Percentiles rank a stretch among this genome's conserved stretches.
Evolutionary conservation across 352 stramenopile genomes (phyloP).

Genomic region (Phytophthora brassicae): DNA sequence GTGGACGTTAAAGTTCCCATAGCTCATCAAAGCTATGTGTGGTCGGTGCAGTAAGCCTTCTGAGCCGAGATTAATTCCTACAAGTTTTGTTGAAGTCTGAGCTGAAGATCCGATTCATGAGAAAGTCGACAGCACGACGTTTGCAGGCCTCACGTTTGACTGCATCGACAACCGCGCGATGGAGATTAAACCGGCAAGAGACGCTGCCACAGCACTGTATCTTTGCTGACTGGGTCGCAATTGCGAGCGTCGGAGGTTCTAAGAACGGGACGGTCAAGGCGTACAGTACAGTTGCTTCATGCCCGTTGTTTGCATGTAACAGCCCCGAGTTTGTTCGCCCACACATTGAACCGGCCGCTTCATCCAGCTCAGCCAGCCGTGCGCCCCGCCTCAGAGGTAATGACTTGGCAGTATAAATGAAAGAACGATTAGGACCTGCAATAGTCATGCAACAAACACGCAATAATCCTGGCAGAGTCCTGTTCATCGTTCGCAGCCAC

Average conservation of each 20-base stretch:
- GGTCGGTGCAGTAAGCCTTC: not conserved
- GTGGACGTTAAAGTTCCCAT: not conserved
- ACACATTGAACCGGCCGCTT: not conserved
- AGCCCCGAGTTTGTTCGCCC: not conserved
- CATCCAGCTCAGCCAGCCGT: not conserved
- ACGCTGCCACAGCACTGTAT: not conserved
- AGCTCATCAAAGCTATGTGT: not conserved
- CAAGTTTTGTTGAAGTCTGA: not conserved
- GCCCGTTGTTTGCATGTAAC: no score
- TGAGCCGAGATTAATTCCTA: not conserved
- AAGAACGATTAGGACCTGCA: no score
- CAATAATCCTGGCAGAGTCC: no score
- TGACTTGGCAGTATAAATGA: not conserved
- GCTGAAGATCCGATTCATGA: slow-evolving; percentile 15
- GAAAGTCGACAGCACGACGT: not conserved
- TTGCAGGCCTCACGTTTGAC: not conserved
- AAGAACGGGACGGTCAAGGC: not conserved
- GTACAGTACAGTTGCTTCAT: no score
- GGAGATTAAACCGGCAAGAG: slow-evolving; percentile 8
- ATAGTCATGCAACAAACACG: no score
- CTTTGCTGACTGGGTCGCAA: not conserved
- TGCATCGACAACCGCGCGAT: not conserved
- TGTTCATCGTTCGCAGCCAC: no score
- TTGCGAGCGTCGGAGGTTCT: not conserved
- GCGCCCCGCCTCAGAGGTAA: not conserved